phyloP scores from a whole-genome alignment of 495 filamentous ascomycete species.

The Tricharina praecox region DNA sequence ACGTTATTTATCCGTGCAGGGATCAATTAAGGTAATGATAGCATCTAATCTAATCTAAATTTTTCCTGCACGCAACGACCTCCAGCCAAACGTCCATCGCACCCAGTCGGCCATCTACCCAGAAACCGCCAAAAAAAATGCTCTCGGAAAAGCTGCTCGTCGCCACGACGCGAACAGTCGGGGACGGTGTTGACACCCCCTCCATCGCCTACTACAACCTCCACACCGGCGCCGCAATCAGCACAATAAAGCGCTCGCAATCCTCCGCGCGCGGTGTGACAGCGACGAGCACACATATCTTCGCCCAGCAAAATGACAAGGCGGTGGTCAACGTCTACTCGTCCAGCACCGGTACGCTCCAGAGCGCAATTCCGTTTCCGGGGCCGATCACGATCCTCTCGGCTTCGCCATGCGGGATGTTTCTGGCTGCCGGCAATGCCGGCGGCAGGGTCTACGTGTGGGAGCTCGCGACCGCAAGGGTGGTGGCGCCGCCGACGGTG shows the following conservation, averaged over 20 bases:
- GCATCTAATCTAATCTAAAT: too few relatives aligned
- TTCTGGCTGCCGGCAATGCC: slow-evolving; percentile 69
- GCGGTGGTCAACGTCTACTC: slow-evolving; percentile 84
- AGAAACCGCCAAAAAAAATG: slow-evolving; percentile 12
- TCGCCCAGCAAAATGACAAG: slow-evolving; percentile 78
- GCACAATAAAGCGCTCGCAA: slow-evolving; percentile 83
- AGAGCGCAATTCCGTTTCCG: slow-evolving; percentile 17
- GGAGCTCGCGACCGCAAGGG: slow-evolving; percentile 83
- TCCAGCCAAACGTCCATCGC: too few relatives aligned
- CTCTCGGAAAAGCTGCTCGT: slow-evolving; percentile 23
- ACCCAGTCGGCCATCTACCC: too few relatives aligned
- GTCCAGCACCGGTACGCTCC: not conserved
- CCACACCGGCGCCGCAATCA: slow-evolving; percentile 62
- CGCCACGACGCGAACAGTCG: slow-evolving; percentile 9
- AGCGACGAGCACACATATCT: slow-evolving; percentile 67
- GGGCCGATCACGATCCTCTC: slow-evolving; percentile 63
- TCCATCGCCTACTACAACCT: slow-evolving; percentile 44
- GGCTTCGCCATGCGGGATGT: slow-evolving; percentile 41
- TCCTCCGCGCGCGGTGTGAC: slow-evolving; percentile 61
- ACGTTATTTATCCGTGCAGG: too few relatives aligned
- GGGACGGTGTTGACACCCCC: slow-evolving; percentile 12
- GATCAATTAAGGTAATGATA: too few relatives aligned
- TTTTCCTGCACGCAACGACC: too few relatives aligned
- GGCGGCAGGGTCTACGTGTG: slow-evolving; percentile 76
- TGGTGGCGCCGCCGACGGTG: slow-evolving; percentile 68